Evolutionary conservation across 257 asterid species (phyloP).

Genomic region (Penstemon davidsonii): DNA sequence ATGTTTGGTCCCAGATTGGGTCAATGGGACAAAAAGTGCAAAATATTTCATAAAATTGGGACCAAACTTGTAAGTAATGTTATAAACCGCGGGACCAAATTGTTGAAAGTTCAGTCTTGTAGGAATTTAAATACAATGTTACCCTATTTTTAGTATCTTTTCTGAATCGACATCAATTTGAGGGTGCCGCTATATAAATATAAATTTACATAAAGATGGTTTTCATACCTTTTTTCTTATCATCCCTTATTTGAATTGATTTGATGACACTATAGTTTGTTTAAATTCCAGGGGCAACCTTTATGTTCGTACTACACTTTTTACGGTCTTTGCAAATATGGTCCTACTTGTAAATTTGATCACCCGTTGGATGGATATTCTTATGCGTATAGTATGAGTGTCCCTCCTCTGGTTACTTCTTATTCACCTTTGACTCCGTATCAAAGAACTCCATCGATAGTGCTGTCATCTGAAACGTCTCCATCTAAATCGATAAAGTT

Average conservation of each 20-base stretch:
- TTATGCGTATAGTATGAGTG: conserved; percentile 35
- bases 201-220: too few relatives aligned
- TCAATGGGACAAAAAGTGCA: too few relatives aligned
- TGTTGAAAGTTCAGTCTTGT: too few relatives aligned
- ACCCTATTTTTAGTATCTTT: too few relatives aligned
- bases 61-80: too few relatives aligned
- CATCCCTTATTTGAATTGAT: neutral
- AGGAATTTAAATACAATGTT: too few relatives aligned
- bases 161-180: too few relatives aligned
- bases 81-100: too few relatives aligned
- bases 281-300: conserved; percentile 54
- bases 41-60: too few relatives aligned
- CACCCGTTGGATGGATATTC: conserved; percentile 61
- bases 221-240: neutral
- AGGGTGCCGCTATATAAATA: too few relatives aligned
- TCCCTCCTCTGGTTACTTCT: conserved; percentile 41
- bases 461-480: conserved; percentile 25
- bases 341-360: conserved; percentile 61
- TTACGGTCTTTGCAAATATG: conserved; percentile 64
- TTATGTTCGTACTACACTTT: conserved; percentile 47
- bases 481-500: conserved; percentile 33
- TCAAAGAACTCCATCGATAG: conserved; percentile 22
- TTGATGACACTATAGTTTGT: neutral
- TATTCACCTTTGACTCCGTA: conserved; percentile 32
- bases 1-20: too few relatives aligned